A percentile compares a stretch with the other conserved stretches of the same genome.
Conservation (phyloP, 2,329 filamentous ascomycete genomes). For the Calonectria pteridis region DNA sequence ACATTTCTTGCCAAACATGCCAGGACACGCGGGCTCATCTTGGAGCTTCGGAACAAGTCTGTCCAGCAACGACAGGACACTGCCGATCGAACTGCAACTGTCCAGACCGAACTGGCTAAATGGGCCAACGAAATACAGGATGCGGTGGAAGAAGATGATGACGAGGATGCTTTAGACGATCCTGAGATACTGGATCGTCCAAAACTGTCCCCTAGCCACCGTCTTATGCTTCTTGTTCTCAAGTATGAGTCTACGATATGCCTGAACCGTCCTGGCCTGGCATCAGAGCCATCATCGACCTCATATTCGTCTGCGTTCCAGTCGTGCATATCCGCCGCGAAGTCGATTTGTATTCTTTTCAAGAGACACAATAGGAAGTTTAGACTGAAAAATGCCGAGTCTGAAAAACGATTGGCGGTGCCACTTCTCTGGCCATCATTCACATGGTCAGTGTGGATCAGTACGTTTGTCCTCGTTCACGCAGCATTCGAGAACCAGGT, state of each 20-base stretch:
- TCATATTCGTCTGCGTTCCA: constrained; percentile 63
- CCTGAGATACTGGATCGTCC: constrained; percentile 10
- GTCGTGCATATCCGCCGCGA: constrained; percentile 63
- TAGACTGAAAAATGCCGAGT: constrained; percentile 19
- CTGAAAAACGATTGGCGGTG: constrained; percentile 24
- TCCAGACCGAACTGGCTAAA: constrained; percentile 62
- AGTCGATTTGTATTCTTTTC: constrained; percentile 58
- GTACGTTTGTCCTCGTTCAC: constrained; percentile 63
- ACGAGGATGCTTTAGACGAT: constrained; percentile 17
- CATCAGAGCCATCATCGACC: constrained; percentile 56
- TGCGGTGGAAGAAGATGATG: constrained; percentile 55
- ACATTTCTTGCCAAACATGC: constrained; percentile 60
- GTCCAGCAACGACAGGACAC: constrained; percentile 59
- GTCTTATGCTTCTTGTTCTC: constrained; percentile 56
- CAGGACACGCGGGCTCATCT: constrained; percentile 61
- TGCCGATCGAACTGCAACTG: constrained; percentile 56
- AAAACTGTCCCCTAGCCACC: constrained; percentile 51
- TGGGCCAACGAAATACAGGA: constrained; percentile 68
- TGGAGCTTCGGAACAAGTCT: constrained; percentile 66
- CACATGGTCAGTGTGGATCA: constrained; percentile 67
- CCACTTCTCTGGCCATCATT: constrained; percentile 64
- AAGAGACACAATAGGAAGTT: constrained; percentile 44
- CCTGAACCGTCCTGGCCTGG: constrained; percentile 63
- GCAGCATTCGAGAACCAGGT: constrained; percentile 61
- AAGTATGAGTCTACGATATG: constrained; percentile 65